Conservation (phyloP, 306 rosid genomes). For the Potentilla sterilis region DNA sequence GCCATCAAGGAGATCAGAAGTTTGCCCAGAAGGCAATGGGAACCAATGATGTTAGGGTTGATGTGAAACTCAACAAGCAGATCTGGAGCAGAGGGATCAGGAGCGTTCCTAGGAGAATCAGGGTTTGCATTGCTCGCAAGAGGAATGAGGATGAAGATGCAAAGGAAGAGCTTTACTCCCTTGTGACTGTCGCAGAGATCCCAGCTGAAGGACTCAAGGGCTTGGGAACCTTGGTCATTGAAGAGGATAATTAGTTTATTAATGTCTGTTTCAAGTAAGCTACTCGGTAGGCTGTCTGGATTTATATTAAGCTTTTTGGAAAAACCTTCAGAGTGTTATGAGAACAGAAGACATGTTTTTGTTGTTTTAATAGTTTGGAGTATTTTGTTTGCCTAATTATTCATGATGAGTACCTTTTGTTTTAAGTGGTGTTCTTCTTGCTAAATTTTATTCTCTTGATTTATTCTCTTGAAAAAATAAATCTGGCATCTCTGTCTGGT, state of each 20-base stretch:
- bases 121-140: constrained; percentile 97
- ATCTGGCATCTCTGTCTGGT: no score
- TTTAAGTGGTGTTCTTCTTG: neutral
- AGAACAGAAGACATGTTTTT: constrained; percentile 7
- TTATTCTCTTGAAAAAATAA: neutral
- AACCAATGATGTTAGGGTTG: constrained; percentile 83
- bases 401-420: constrained; percentile 6
- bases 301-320: constrained; percentile 24
- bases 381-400: constrained; percentile 16
- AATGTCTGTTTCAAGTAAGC: constrained; percentile 14
- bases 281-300: constrained; percentile 12
- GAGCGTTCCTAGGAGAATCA: constrained; percentile 88
- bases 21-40: constrained; percentile 95
- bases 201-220: constrained; percentile 84
- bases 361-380: constrained; percentile 23
- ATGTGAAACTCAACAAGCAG: constrained; percentile 83
- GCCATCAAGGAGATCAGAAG: constrained; percentile 96
- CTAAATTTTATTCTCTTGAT: neutral
- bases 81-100: constrained; percentile 96
- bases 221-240: constrained; percentile 82
- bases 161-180: constrained; percentile 90
- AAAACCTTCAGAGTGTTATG: constrained; percentile 16
- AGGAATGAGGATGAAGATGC: constrained; percentile 97
- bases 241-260: constrained; percentile 69
- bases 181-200: constrained; percentile 82